A percentile compares a stretch with the other conserved stretches of the same genome.
Conservation (phyloP, 1,284 basidiomycete genomes). For the Ganoderma resinaceum region DNA sequence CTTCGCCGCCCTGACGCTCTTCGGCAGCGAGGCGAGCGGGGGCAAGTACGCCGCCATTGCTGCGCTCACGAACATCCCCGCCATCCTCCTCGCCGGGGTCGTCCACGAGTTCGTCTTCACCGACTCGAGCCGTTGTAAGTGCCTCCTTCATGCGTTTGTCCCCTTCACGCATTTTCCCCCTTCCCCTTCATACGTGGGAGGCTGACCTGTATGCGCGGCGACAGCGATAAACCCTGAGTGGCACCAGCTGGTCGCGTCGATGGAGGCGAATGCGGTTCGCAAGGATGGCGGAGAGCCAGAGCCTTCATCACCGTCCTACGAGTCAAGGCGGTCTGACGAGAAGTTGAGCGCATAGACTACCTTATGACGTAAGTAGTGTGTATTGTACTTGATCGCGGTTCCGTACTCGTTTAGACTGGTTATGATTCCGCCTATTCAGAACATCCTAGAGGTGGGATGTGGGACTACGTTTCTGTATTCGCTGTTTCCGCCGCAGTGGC, state of each 20-base stretch:
- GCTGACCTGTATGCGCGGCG: neutral
- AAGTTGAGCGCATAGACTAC: constrained; percentile 17
- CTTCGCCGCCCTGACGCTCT: constrained; percentile 62
- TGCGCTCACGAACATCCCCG: constrained; percentile 69
- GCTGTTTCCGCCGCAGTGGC: neutral
- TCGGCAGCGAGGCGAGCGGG: constrained; percentile 59
- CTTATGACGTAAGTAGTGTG: neutral
- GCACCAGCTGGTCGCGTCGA: constrained; percentile 15
- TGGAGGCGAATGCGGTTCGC: constrained; percentile 20
- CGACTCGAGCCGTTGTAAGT: constrained; percentile 55
- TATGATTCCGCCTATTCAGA: neutral
- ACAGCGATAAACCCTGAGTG: constrained; percentile 26
- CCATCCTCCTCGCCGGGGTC: constrained; percentile 57
- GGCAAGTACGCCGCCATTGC: constrained; percentile 67
- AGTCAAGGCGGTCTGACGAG: constrained; percentile 16
- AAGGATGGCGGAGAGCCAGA: constrained; percentile 9
- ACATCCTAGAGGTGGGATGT: neutral
- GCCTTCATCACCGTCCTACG: constrained; percentile 14
- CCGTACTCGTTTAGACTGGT: neutral
- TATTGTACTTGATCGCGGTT: neutral
- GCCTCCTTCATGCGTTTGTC: constrained; percentile 53
- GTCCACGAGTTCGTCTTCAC: constrained; percentile 62
- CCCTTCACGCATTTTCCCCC: too few species aligned
- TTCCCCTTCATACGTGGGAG: too few species aligned
- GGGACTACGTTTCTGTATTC: neutral